Evolutionary conservation across 495 filamentous ascomycete species (phyloP), one percentile per base, ranked within the genome.

Genomic region (Aspergillus cristatus): DNA sequence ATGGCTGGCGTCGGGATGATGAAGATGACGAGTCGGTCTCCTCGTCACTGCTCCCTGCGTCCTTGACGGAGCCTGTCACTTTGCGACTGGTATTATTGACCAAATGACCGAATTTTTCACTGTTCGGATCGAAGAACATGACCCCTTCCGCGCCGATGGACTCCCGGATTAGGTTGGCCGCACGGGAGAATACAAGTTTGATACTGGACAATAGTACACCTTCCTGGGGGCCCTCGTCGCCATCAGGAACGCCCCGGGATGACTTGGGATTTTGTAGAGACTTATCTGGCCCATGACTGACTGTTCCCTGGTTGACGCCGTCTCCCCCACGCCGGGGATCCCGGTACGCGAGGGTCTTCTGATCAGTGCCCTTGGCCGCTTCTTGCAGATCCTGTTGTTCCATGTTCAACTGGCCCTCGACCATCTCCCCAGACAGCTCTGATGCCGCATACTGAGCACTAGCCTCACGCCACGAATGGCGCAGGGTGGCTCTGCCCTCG

Each of bases 131-230:
- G 6, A 71, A 47, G 34, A 71, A 76, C 2, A 71, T 37, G 1
- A 68, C 64, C 0, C 72, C 74, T n/a, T 74, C 71, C 0, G 65
- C 63, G 8, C 65, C 64, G 22, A 74, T 62, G 1, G 69, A 62
- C 40, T 75, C 66, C 16, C 72, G 54, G 26, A 74, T 66, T 29
- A 75, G 49, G 29, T 65, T 67, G 15, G 64, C 58, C 12, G 73
- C 72, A 14, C 62, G 58, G 4, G 44, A 43, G 29, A 50, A 56
- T 1, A 50, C 33, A 1, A 26, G 18, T 20, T 41, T 46, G 10
- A 47, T 40, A 10, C 39, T 17, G n/a, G 18, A 34, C 0, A 36
- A 18, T 3, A 40, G 11, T 6, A 15, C 11, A 0, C 51, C 45
- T 15, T 51, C 35, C 6, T 42, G 40, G 1, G 37, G 28, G 18